Base-by-base conservation (phyloP, 805 yeast genomes). In the Ogataea paraovalis region DNA sequence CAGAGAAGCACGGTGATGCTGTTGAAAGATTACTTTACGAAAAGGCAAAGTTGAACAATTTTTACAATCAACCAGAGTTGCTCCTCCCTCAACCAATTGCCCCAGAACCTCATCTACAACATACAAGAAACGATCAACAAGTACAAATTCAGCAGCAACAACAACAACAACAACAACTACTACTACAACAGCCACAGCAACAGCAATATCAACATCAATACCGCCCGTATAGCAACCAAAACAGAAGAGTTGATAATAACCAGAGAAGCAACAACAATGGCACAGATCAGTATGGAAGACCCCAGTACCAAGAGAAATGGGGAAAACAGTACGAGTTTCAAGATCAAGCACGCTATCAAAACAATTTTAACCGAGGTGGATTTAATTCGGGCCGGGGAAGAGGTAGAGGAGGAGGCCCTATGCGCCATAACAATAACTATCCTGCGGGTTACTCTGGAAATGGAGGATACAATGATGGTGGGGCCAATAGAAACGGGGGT, bases 1-100 rank as follows among this genome's bases (percentile, higher is more conserved):
- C 76, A 48, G 79, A 79, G 18, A 73, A 76, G 42, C 95, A 87
- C 57, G 97, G 97, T n/a, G 91, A 85, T 56, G 75, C 74, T 34
- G 79, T 81, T 0, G 97, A 91, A 61, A 72, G 97, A 55, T 53
- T 76, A 45, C 71, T 90, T 46, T 91, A 92, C 39, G 56, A 55
- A 32, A 58, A 59, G 46, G 65, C 65, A 9, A 51, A 54, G 23
- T 54, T 53, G 32, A 60, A 60, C 44, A 52, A 61, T 39, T 54
- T 53, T 20, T 36, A 45, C 39, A 41, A 48, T 18, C 34, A 44
- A 32, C 32, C 46, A 28, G 48, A 47, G 22, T 16, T 34, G 4
- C 5, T 16, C 12, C 38, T 34, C 12, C 20, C 22, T 9, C 34
- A 27, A n/a, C 22, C 41, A 2, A 43, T 32, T 10, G 34, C 39